Evolutionary conservation across 2,329 filamentous ascomycete species (phyloP).

Genomic region (Colletotrichum eleusines): DNA sequence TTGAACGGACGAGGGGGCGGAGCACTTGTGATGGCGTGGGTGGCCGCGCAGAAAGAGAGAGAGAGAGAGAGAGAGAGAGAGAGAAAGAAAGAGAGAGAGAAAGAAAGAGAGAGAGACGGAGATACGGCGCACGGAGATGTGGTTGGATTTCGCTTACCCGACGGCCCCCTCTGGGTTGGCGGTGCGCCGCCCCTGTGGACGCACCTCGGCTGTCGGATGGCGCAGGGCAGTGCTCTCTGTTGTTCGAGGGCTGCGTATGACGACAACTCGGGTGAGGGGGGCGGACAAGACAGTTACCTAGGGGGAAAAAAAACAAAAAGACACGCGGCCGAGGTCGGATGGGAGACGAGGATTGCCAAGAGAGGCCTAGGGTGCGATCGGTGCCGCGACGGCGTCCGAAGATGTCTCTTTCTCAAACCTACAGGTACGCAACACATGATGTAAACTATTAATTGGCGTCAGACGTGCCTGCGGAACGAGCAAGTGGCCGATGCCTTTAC

Average conservation of each 20-base stretch:
- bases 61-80: background rate
- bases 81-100: background rate
- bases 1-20: slow-evolving; percentile 18
- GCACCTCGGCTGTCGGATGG: slow-evolving; percentile 12
- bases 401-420: slow-evolving; percentile 18
- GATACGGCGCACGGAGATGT: background rate
- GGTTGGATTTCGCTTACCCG: background rate
- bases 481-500: background rate
- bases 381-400: slow-evolving; percentile 33
- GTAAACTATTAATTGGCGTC: background rate
- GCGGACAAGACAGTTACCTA: background rate
- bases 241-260: slow-evolving; percentile 12
- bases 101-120: background rate
- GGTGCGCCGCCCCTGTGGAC: background rate
- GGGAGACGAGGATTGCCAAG: background rate
- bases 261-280: slow-evolving; percentile 1
- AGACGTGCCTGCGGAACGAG: background rate
- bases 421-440: slow-evolving; percentile 31
- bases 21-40: slow-evolving; percentile 19
- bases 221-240: slow-evolving; percentile 4
- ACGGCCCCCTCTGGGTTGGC: background rate
- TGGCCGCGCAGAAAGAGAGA: background rate
- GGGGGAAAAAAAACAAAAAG: no score
- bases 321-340: background rate
- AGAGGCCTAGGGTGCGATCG: slow-evolving; percentile 6